Conservation (phyloP, 192 early-diverging fungal species). For the Geranomyces variabilis region DNA sequence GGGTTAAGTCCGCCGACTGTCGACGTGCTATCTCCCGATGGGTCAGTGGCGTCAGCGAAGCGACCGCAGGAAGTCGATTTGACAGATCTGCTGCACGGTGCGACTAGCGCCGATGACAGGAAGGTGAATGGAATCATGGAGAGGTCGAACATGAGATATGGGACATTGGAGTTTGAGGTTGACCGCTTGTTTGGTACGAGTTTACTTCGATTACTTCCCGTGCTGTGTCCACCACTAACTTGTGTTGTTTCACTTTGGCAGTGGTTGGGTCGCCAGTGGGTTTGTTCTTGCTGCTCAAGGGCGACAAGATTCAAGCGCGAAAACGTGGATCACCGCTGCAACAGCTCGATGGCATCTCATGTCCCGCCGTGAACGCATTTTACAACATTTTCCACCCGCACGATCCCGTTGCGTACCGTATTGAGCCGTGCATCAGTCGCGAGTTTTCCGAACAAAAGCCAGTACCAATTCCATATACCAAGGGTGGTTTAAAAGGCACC, state of each 20-base stretch:
- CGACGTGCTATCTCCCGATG: not conserved
- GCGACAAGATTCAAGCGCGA: constrained; percentile 57
- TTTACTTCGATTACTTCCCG: not conserved
- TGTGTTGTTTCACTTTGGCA: constrained; percentile 12
- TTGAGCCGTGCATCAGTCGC: constrained; percentile 71
- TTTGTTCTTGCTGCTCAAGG: constrained; percentile 76
- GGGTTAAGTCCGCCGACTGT: not conserved
- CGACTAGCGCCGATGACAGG: constrained; percentile 16
- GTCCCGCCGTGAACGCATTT: constrained; percentile 68
- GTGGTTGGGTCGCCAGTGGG: constrained; percentile 83
- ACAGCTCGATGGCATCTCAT: constrained; percentile 36
- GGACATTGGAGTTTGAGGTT: constrained; percentile 66
- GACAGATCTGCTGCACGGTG: constrained; percentile 44
- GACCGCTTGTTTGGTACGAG: constrained; percentile 71
- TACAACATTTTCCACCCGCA: constrained; percentile 83
- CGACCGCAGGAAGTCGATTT: constrained; percentile 48
- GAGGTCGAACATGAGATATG: constrained; percentile 37
- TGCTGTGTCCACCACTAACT: no score
- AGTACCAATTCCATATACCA: constrained; percentile 75
- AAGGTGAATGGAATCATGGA: constrained; percentile 46
- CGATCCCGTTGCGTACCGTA: constrained; percentile 74
- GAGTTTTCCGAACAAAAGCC: constrained; percentile 68
- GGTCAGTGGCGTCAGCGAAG: not conserved
- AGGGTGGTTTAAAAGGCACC: constrained; percentile 71
- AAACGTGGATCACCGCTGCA: not conserved